Conservation (phyloP, 2,329 filamentous ascomycete genomes). For the Calonectria hawksworthii region DNA sequence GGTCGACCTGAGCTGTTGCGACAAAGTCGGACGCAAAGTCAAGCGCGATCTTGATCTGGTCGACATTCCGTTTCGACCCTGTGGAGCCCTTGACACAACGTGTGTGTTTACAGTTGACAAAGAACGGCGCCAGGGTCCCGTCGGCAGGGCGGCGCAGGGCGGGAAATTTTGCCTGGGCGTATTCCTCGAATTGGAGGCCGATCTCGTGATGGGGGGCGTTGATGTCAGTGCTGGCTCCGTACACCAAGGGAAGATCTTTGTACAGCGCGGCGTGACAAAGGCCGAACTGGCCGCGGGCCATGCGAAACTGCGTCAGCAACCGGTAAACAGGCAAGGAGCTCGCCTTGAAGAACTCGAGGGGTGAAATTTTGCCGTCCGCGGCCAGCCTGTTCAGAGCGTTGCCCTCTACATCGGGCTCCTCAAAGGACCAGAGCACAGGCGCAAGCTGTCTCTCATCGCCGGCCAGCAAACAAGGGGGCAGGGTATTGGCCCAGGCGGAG, state of each 20-base stretch:
- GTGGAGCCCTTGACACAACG: neutral
- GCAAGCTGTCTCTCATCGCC: slow-evolving; percentile 40
- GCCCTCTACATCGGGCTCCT: neutral
- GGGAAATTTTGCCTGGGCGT: slow-evolving; percentile 9
- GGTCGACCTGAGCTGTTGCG: slow-evolving; percentile 7
- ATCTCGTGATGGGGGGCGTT: slow-evolving; percentile 67
- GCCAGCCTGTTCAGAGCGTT: slow-evolving; percentile 28
- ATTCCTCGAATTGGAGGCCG: slow-evolving; percentile 55
- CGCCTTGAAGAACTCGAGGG: slow-evolving; percentile 29
- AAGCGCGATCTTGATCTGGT: slow-evolving; percentile 36
- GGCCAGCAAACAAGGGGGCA: slow-evolving; percentile 37
- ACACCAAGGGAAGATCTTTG: slow-evolving; percentile 20
- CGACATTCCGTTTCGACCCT: slow-evolving; percentile 21
- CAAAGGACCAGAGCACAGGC: slow-evolving; percentile 6
- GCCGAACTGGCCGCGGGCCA: slow-evolving; percentile 36
- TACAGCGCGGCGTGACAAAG: slow-evolving; percentile 30
- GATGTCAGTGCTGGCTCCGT: slow-evolving; percentile 54
- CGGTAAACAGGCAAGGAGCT: slow-evolving; percentile 35
- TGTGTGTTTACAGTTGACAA: slow-evolving; percentile 36
- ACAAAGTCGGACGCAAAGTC: slow-evolving; percentile 30
- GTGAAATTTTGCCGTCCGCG: slow-evolving; percentile 24
- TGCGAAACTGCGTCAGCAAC: slow-evolving; percentile 35
- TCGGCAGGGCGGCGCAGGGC: neutral
- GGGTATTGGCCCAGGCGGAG: slow-evolving; percentile 41
- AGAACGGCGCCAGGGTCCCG: slow-evolving; percentile 27